A percentile compares a stretch with the other conserved stretches of the same genome.
Conservation (phyloP, 768 basidiomycete species). For the Russula virescens region DNA sequence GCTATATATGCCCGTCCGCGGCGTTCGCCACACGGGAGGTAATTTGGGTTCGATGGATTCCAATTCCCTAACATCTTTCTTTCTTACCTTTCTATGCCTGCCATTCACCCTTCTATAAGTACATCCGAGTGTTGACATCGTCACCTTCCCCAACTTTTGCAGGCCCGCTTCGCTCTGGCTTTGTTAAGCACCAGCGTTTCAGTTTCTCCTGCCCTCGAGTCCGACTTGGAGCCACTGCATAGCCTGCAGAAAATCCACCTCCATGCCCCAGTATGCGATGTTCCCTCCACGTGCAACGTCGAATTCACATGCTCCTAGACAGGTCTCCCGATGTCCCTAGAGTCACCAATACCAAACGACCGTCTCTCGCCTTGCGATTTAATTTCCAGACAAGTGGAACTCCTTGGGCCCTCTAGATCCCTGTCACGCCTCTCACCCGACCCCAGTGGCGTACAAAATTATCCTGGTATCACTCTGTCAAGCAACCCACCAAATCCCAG, state of each 20-base stretch:
- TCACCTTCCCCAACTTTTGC: constrained; percentile 23
- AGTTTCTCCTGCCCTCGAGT: constrained; percentile 52
- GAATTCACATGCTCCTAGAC: constrained; percentile 5
- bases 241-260: constrained; percentile 47
- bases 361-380: neutral
- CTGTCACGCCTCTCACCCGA: neutral
- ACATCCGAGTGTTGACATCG: constrained; percentile 12
- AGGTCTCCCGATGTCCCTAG: neutral
- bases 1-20: constrained; percentile 5
- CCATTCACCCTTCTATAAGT: constrained; percentile 16
- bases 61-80: neutral
- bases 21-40: constrained; percentile 5
- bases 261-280: neutral
- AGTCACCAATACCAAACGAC: constrained; percentile 7
- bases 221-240: constrained; percentile 55
- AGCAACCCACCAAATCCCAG: constrained; percentile 67
- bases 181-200: constrained; percentile 43
- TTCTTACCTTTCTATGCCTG: neutral
- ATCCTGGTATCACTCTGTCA: constrained; percentile 46
- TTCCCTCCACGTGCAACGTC: neutral
- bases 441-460: neutral
- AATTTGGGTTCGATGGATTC: neutral
- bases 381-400: neutral
- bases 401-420: neutral
- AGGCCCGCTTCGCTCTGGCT: constrained; percentile 54